Evolutionary conservation across 495 filamentous ascomycete genomes (phyloP), one percentile per base, ranked within the genome.

Genomic region (Aspergillus saccharolyticus): DNA sequence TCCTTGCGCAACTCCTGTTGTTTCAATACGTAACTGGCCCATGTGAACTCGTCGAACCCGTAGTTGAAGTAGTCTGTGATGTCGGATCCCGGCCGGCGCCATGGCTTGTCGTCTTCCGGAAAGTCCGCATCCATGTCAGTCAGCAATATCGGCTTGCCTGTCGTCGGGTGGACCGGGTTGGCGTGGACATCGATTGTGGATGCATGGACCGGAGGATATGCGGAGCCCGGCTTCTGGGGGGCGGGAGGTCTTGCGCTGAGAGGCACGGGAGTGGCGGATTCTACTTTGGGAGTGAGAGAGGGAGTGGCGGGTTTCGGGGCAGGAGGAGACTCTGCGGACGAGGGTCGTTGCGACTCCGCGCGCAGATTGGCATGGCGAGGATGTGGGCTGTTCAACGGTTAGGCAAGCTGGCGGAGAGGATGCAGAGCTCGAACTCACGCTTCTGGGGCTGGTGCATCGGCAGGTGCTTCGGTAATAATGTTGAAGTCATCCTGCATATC

Each of bases 51-150:
- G 74, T 98, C 94, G 60, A 98, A 98, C 39, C 95, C 95, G 76
- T 97, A 98, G 75, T 98, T 98, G 81, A 98, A 98, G 71, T 94
- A 98, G 70, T 98, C 94, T 22, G 87, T 91, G 44, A 96, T 81
- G 69, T 97, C 94, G 45, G 93, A 88, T n/a, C 94, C 94, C 9
- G 94, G 94, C 57, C 91, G 86, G 24, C 94, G 85, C 94, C 94
- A 98, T 30, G 93, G 94, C 73, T 96, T 97, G 63, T 91, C 88
- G 62, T 89, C 85, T 21, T 76, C 62, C 8, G 87, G 81, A 39
- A 96, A 85, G 70, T 96, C 91, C 78, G 63, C 85, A 65, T 91
- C 89, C 67, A 96, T 81, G 57, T 90, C 87, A 0, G 88, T 93
- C n/a, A 63, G 60, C 56, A 76, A 58, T 57, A 96, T 86, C 6